Evolutionary conservation across 495 filamentous ascomycete species (phyloP).

Genomic region (Apiosordaria backusii): DNA sequence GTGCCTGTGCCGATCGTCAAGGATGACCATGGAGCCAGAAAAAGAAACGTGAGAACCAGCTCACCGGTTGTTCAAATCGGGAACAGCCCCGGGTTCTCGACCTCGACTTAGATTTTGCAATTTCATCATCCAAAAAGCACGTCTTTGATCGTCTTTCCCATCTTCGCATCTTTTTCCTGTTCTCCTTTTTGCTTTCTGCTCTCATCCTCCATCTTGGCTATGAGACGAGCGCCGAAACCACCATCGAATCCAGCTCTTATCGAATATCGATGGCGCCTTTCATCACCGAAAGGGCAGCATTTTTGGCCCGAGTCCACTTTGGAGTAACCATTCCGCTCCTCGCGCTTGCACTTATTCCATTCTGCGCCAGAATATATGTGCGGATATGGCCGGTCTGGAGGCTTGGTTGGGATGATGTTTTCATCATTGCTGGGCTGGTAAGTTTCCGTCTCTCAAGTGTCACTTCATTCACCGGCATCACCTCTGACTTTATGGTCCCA

Average conservation of each 20-base stretch:
- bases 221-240: not conserved
- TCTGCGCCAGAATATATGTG: conserved; percentile 18
- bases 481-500: not conserved
- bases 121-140: not conserved
- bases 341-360: conserved; percentile 16
- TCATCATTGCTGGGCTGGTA: conserved; percentile 22
- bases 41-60: not conserved
- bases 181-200: not conserved
- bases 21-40: not conserved
- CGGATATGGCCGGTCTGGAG: conserved; percentile 22
- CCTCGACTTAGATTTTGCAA: not conserved
- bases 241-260: not conserved
- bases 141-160: not conserved
- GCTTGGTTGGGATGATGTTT: conserved; percentile 19
- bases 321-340: conserved; percentile 21
- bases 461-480: not conserved
- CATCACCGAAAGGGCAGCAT: conserved; percentile 18
- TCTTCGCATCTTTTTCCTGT: not conserved
- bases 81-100: not conserved
- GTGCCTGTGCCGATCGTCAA: not conserved
- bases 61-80: not conserved
- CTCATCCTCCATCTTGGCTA: not conserved
- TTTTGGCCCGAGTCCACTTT: conserved; percentile 17
- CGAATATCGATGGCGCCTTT: not conserved
- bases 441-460: not conserved